phyloP scores from a whole-genome alignment of 805 yeast species.

The Yamadazyma philogaea region DNA sequence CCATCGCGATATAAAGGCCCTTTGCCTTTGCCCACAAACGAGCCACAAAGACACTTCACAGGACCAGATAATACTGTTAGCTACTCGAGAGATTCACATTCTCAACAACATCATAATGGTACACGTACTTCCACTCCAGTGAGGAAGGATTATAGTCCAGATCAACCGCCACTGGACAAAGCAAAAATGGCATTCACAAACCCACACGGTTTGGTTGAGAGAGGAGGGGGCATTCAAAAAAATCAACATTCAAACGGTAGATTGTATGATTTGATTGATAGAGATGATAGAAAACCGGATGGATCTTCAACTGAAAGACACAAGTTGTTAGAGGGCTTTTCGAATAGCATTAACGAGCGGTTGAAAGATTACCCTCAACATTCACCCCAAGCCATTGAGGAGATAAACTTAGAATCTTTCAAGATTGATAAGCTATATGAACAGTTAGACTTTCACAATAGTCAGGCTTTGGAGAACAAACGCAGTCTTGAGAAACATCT shows the following conservation, averaged over 20 bases:
- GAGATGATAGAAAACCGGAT: slow-evolving; percentile 11
- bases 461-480: slow-evolving; percentile 36
- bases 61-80: not conserved
- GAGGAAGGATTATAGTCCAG: too few relatives aligned
- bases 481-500: slow-evolving; percentile 29
- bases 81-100: too few relatives aligned
- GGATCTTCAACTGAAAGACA: not conserved
- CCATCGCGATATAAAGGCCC: slow-evolving; percentile 30
- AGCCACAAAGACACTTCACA: not conserved
- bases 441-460: slow-evolving; percentile 34
- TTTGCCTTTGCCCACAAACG: slow-evolving; percentile 22
- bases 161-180: not conserved
- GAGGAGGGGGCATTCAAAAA: not conserved
- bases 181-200: not conserved
- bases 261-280: slow-evolving; percentile 18
- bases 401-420: slow-evolving; percentile 12
- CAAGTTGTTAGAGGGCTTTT: not conserved
- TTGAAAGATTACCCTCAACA: slow-evolving; percentile 17
- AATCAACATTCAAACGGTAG: not conserved
- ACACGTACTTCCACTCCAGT: too few relatives aligned
- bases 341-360: slow-evolving; percentile 3
- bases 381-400: slow-evolving; percentile 17
- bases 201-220: not conserved
- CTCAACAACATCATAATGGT: too few relatives aligned
- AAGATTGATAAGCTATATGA: slow-evolving; percentile 28